A percentile compares a stretch with the other conserved stretches of the same genome.
phyloP scores from a whole-genome alignment of 1,284 basidiomycete species.

The Ceratobasidium sp. region DNA sequence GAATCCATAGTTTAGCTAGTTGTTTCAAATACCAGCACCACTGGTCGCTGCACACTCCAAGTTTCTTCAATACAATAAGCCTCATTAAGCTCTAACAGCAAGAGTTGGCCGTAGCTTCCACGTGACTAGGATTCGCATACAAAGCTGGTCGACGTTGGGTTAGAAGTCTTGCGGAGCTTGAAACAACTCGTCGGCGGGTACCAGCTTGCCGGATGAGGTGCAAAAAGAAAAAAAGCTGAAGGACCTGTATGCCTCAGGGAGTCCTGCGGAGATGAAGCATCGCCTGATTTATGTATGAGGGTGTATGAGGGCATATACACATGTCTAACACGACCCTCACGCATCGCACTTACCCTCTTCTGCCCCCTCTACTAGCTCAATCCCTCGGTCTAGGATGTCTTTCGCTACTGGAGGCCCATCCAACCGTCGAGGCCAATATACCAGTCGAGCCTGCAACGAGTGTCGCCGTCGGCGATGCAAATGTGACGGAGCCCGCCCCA shows the following conservation, averaged over 20 bases:
- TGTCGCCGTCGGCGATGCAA: constrained; percentile 26
- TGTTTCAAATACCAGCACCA: background rate
- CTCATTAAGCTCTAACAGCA: background rate
- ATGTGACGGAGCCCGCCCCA: constrained; percentile 23
- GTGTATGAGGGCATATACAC: background rate
- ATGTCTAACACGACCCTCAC: constrained; percentile 8
- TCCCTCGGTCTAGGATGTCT: background rate
- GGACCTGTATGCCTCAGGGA: background rate
- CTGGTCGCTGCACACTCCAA: background rate
- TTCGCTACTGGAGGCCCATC: background rate
- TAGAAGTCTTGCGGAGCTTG: background rate
- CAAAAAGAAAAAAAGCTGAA: background rate
- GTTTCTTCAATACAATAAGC: background rate
- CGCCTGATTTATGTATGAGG: background rate
- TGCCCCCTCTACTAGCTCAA: background rate
- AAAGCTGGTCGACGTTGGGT: background rate
- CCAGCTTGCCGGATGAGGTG: background rate
- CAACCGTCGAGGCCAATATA: constrained; percentile 12
- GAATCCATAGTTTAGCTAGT: background rate
- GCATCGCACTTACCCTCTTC: background rate
- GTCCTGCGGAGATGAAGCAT: background rate
- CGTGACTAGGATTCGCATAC: background rate
- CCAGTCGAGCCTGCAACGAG: constrained; percentile 9
- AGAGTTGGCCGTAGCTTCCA: background rate
- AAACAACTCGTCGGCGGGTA: background rate